Percentiles rank a stretch among this genome's conserved stretches.
Evolutionary conservation across 108 stramenopile genomes (phyloP).

Genomic region (Parietichytrium sp.): DNA sequence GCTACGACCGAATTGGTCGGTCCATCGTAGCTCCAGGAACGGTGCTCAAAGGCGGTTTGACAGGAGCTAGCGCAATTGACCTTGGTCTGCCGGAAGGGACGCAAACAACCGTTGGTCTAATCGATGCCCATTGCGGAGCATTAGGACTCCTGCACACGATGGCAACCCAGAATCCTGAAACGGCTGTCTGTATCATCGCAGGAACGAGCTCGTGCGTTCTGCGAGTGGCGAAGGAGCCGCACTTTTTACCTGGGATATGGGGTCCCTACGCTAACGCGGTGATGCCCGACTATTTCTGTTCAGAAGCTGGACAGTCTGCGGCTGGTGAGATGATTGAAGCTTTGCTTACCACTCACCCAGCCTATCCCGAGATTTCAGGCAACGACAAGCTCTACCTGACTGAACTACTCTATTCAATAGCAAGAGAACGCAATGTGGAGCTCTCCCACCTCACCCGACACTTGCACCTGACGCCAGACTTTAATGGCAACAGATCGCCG

Average conservation of each 20-base stretch:
- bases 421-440: not conserved
- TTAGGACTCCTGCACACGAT: not conserved
- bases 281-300: not conserved
- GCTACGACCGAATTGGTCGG: not conserved
- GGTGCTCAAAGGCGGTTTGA: not conserved
- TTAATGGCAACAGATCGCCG: slow-evolving; percentile 40
- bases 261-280: not conserved
- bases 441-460: not conserved
- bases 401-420: too few species aligned
- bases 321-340: slow-evolving; percentile 20
- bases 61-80: not conserved
- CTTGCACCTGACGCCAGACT: slow-evolving; percentile 43
- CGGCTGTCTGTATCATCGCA: slow-evolving; percentile 14
- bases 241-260: not conserved
- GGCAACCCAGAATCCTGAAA: not conserved
- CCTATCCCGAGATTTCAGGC: not conserved
- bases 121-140: slow-evolving; percentile 44
- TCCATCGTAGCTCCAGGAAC: not conserved
- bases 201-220: slow-evolving; percentile 43
- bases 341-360: slow-evolving; percentile 28
- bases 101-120: not conserved
- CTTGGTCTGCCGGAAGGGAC: not conserved
- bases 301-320: slow-evolving; percentile 33
- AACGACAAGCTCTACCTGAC: not conserved
- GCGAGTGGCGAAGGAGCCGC: not conserved